These are phyloP conservation scores for Tricholoma flavovirens DNA, from an alignment of 768 basidiomycete species.

Conservation along the genomic window DNA sequence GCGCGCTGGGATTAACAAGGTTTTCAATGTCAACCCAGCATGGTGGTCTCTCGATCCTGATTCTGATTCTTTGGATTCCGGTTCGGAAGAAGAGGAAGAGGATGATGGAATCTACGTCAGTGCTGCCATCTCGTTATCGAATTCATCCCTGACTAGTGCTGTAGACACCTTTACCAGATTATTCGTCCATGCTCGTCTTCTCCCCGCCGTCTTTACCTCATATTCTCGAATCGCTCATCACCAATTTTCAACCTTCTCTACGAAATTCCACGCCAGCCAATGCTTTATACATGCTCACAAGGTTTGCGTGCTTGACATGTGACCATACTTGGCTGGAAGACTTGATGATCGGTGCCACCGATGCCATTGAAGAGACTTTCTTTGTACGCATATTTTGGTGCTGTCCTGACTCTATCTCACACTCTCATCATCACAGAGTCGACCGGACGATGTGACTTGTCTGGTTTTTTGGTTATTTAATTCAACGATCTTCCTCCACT, in stretches of 20 bases:
- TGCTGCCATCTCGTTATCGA: slow-evolving; percentile 20
- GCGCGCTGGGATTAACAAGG: slow-evolving; percentile 51
- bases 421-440: slow-evolving; percentile 44
- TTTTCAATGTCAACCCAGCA: slow-evolving; percentile 48
- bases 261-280: slow-evolving; percentile 87
- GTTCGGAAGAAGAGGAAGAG: slow-evolving; percentile 43
- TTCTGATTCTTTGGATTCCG: slow-evolving; percentile 26
- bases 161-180: slow-evolving; percentile 67
- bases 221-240: slow-evolving; percentile 79
- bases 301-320: slow-evolving; percentile 90
- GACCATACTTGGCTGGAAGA: slow-evolving; percentile 92
- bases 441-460: slow-evolving; percentile 78
- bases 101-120: slow-evolving; percentile 45
- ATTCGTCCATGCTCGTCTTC: slow-evolving; percentile 90
- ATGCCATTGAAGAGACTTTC: slow-evolving; percentile 86
- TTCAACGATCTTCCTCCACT: slow-evolving; percentile 82
- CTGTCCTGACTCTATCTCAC: slow-evolving; percentile 7
- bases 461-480: slow-evolving; percentile 96
- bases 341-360: slow-evolving; percentile 83
- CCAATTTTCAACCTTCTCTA: slow-evolving; percentile 63
- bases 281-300: slow-evolving; percentile 80
- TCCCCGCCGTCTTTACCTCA: slow-evolving; percentile 71
- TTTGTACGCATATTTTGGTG: slow-evolving; percentile 56
- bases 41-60: slow-evolving; percentile 64
- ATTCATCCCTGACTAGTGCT: slow-evolving; percentile 3